Conservation (phyloP, 139 green algal genomes). For the Prasinococcaceae sp. region DNA sequence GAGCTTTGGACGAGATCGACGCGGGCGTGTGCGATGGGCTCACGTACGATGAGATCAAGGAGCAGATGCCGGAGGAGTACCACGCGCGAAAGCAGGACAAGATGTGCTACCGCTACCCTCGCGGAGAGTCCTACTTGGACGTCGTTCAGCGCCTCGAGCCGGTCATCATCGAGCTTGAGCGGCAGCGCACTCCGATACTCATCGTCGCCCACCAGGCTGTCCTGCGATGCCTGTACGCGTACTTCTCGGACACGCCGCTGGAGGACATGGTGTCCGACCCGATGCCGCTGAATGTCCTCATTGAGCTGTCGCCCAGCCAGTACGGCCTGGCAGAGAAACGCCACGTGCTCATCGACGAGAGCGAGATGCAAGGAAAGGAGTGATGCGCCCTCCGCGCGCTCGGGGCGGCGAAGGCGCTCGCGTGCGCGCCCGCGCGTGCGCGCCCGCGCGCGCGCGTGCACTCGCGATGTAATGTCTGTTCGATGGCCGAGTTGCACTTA, state of each 20-base stretch:
- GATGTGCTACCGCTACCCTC: slow-evolving; percentile 30
- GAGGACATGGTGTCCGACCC: slow-evolving; percentile 3
- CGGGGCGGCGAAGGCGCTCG: too few relatives aligned
- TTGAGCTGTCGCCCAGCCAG: slow-evolving; percentile 14
- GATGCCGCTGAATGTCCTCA: slow-evolving; percentile 33
- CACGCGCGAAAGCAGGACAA: slow-evolving; percentile 15
- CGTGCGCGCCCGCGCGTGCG: too few relatives aligned
- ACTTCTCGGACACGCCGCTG: slow-evolving; percentile 29
- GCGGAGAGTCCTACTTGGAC: slow-evolving; percentile 38
- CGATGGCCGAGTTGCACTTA: too few relatives aligned
- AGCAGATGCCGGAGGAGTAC: slow-evolving; percentile 27
- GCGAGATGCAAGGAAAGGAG: too few relatives aligned
- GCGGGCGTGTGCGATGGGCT: slow-evolving; percentile 37
- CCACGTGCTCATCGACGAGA: slow-evolving; percentile 6
- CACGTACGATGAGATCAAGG: slow-evolving; percentile 37
- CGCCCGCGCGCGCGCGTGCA: too few relatives aligned
- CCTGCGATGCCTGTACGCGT: slow-evolving; percentile 30
- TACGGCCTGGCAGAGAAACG: slow-evolving; percentile 17
- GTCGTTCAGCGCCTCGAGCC: slow-evolving; percentile 32
- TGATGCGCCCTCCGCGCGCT: too few relatives aligned
- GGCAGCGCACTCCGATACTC: slow-evolving; percentile 19
- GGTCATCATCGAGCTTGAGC: slow-evolving; percentile 25
- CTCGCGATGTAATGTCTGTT: too few relatives aligned
- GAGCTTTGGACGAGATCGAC: slow-evolving; percentile 35
- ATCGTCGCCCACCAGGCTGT: slow-evolving; percentile 34